Conservation (phyloP, 352 stramenopile species). For the Globisporangium spiculum region DNA sequence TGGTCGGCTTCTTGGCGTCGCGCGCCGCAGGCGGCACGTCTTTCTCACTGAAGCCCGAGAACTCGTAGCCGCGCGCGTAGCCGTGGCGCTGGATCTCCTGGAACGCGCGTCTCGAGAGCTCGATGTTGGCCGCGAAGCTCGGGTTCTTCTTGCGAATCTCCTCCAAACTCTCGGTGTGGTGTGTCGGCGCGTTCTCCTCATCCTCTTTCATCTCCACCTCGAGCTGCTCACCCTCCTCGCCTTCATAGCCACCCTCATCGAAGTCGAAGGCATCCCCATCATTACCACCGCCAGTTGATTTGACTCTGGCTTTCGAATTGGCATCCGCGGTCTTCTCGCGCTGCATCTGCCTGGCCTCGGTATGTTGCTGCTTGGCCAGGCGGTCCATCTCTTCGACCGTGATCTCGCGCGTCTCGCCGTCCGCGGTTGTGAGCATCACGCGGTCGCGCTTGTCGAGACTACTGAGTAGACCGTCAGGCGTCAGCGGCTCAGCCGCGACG, state of each 20-base stretch:
- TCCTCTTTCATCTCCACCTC: slow-evolving; percentile 1
- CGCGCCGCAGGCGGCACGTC: slow-evolving; percentile 11
- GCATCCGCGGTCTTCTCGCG: slow-evolving; percentile 7
- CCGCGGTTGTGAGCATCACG: slow-evolving; percentile 38
- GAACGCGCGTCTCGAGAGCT: slow-evolving; percentile 43
- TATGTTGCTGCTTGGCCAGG: slow-evolving; percentile 27
- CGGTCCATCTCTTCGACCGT: slow-evolving; percentile 43
- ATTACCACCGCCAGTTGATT: background rate
- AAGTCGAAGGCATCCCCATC: background rate
- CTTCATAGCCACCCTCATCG: background rate
- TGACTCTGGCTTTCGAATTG: background rate
- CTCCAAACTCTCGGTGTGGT: slow-evolving; percentile 26
- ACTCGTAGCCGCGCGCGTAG: slow-evolving; percentile 49
- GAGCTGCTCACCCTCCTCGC: background rate
- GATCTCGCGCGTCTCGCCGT: slow-evolving; percentile 42
- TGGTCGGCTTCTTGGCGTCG: slow-evolving; percentile 1
- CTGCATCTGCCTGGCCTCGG: slow-evolving; percentile 34
- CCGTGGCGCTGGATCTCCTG: slow-evolving; percentile 52
- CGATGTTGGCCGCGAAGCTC: slow-evolving; percentile 46
- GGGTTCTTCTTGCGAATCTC: slow-evolving; percentile 46
- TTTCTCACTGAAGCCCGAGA: slow-evolving; percentile 58
- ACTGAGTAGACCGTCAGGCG: slow-evolving; percentile 13
- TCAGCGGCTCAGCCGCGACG: slow-evolving; percentile 4
- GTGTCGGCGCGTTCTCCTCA: slow-evolving; percentile 20
- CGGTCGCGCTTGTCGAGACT: slow-evolving; percentile 18